phyloP scores from a whole-genome alignment of 2,329 filamentous ascomycete species.

The Neofusicoccum kwambonambiense region DNA sequence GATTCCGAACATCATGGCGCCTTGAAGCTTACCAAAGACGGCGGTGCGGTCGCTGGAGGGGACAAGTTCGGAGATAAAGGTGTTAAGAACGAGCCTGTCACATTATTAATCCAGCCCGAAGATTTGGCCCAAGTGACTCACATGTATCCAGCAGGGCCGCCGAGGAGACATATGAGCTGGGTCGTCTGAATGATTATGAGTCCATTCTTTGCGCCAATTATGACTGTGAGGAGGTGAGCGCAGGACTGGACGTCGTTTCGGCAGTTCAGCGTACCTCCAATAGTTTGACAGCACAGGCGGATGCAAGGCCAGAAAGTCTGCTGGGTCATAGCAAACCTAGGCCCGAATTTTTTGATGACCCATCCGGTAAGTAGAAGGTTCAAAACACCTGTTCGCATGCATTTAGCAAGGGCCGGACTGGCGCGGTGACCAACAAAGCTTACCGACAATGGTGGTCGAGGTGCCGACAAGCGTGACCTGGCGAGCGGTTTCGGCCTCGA shows the following conservation, averaged over 20 bases:
- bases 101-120: not conserved
- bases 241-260: not conserved
- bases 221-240: conserved; percentile 38
- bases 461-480: conserved; percentile 66
- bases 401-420: not conserved
- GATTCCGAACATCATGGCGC: conserved; percentile 65
- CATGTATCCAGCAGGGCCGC: conserved; percentile 62
- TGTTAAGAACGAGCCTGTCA: conserved; percentile 65
- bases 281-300: conserved; percentile 61
- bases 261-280: conserved; percentile 42
- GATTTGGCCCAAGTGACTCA: not conserved
- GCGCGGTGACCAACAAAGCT: not conserved
- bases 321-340: conserved; percentile 60
- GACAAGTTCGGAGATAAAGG: conserved; percentile 65
- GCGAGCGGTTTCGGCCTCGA: conserved; percentile 63
- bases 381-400: conserved; percentile 39
- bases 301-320: conserved; percentile 66
- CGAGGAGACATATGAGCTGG: conserved; percentile 66
- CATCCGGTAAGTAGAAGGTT: conserved; percentile 69
- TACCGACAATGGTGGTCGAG: conserved; percentile 65
- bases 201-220: conserved; percentile 59
- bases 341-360: conserved; percentile 64
- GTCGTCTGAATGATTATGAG: conserved; percentile 67
- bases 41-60: conserved; percentile 60
- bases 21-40: conserved; percentile 65